Conservation (phyloP, 1,284 basidiomycete genomes). For the Leccinum variabile region DNA sequence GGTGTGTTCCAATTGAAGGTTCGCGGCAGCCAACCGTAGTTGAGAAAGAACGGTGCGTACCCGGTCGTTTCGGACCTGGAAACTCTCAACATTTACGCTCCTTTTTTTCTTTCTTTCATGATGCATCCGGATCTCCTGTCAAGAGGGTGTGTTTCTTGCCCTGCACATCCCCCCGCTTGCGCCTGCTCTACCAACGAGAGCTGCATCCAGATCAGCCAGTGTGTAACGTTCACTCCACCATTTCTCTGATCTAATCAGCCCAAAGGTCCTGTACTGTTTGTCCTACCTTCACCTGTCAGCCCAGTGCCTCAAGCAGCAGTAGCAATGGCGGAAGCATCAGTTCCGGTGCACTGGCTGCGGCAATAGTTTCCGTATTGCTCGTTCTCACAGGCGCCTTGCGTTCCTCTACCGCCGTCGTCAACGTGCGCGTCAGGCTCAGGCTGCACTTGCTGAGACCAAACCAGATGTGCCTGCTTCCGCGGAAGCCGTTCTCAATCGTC, state of each 20-base stretch:
- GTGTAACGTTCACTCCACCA: conserved; percentile 22
- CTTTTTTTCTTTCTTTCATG: conserved; percentile 29
- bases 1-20: too few species aligned
- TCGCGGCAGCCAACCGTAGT: too few species aligned
- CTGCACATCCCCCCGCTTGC: conserved; percentile 47
- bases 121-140: conserved; percentile 56
- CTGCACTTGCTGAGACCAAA: conserved; percentile 44
- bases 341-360: conserved; percentile 72
- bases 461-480: conserved; percentile 69
- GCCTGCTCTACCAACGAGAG: conserved; percentile 52
- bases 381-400: conserved; percentile 52
- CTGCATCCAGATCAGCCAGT: conserved; percentile 64
- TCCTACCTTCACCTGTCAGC: conserved; percentile 38
- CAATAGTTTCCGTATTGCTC: conserved; percentile 61
- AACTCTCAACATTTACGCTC: conserved; percentile 33
- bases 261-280: conserved; percentile 61
- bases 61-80: too few species aligned
- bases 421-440: conserved; percentile 29
- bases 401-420: conserved; percentile 63
- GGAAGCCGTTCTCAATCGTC: conserved; percentile 71
- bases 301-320: conserved; percentile 12
- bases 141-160: conserved; percentile 47
- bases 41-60: too few species aligned
- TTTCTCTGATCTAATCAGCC: conserved; percentile 15
- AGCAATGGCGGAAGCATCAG: conserved; percentile 51